phyloP scores from a whole-genome alignment of 306 rosid species.

The Malus asiatica region DNA sequence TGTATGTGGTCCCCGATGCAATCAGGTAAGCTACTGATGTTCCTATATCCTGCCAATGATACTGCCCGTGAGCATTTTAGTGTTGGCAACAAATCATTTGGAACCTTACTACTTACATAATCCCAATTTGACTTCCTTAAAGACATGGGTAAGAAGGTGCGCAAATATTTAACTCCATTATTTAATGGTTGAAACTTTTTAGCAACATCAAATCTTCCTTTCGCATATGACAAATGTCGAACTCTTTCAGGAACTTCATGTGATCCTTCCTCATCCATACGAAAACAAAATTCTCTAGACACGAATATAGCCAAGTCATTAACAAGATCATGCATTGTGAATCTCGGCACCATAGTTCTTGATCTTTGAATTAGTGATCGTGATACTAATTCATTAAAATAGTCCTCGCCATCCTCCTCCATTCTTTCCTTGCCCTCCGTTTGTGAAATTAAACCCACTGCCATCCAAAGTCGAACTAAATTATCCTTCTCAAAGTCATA shows the following conservation, averaged over 20 bases:
- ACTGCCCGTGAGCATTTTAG: neutral
- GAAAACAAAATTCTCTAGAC: neutral
- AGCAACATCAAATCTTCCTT: accelerated
- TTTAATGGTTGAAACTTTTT: neutral
- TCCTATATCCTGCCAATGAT: accelerated
- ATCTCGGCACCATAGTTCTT: neutral
- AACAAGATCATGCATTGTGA: neutral
- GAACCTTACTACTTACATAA: neutral
- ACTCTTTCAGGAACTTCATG: neutral
- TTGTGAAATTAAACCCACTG: constrained; percentile 1
- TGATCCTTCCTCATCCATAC: neutral
- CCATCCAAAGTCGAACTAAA: constrained; percentile 11
- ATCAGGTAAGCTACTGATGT: neutral
- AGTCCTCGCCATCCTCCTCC: neutral
- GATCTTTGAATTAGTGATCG: constrained; percentile 7
- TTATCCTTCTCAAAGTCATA: neutral
- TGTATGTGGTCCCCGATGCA: neutral
- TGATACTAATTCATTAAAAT: neutral
- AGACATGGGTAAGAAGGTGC: neutral
- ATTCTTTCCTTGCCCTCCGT: neutral
- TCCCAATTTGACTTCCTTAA: accelerated
- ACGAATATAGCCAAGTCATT: neutral
- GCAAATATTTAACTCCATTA: neutral
- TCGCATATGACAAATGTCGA: neutral
- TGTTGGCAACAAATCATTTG: neutral